A percentile compares a stretch with the other conserved stretches of the same genome.
phyloP scores from a whole-genome alignment of 495 filamentous ascomycete species.

The Hypoxylon perforatum region DNA sequence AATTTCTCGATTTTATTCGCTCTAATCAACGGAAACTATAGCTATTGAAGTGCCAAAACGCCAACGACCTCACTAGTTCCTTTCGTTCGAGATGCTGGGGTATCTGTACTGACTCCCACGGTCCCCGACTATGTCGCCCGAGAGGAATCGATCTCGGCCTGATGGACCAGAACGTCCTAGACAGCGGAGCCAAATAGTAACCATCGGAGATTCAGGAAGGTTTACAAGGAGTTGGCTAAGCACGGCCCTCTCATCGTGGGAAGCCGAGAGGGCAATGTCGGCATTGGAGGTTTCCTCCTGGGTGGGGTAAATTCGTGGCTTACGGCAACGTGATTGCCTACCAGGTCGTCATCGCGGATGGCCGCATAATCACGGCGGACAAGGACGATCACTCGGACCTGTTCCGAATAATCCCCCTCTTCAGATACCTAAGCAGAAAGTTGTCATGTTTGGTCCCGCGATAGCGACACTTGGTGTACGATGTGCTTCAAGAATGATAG shows the following conservation, averaged over 20 bases:
- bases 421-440: no score
- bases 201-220: slow-evolving; percentile 49
- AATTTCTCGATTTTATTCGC: no score
- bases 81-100: no score
- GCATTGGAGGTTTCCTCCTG: slow-evolving; percentile 52
- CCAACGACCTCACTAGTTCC: no score
- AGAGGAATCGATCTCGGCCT: background rate
- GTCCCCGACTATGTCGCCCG: background rate
- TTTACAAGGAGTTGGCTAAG: slow-evolving; percentile 53
- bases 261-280: slow-evolving; percentile 52
- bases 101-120: background rate
- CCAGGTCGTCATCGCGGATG: no score
- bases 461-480: slow-evolving; percentile 45
- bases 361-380: no score
- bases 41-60: no score
- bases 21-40: no score
- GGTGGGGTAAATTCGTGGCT: slow-evolving; percentile 43
- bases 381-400: no score
- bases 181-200: background rate
- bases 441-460: background rate
- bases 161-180: background rate
- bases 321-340: no score
- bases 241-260: slow-evolving; percentile 51
- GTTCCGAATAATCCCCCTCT: no score
- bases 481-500: slow-evolving; percentile 41